phyloP scores from a whole-genome alignment of 768 basidiomycete species.

The Mycena vitilis region DNA sequence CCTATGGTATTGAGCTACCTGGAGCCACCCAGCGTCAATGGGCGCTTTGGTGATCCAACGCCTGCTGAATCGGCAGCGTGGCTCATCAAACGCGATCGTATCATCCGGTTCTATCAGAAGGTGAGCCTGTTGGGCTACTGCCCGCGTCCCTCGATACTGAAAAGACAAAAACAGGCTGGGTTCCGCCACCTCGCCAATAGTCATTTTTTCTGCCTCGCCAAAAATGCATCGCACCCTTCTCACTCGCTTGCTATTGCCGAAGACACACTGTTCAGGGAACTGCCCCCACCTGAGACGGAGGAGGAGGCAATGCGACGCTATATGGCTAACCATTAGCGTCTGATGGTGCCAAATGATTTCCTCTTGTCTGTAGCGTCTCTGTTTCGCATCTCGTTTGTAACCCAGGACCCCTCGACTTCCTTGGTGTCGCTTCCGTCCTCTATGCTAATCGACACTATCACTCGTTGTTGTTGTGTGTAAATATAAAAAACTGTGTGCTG shows the following conservation, averaged over 20 bases:
- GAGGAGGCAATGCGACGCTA: background rate
- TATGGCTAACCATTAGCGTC: constrained; percentile 1
- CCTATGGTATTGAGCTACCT: constrained; percentile 10
- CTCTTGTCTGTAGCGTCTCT: too few relatives aligned
- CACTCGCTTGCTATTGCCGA: constrained; percentile 5
- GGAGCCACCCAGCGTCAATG: constrained; percentile 4
- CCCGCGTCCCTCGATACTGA: background rate
- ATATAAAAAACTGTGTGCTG: too few relatives aligned
- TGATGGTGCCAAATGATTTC: too few relatives aligned
- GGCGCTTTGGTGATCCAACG: constrained; percentile 3
- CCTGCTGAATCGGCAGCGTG: constrained; percentile 13
- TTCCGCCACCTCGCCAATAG: constrained; percentile 30
- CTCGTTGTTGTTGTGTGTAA: too few relatives aligned
- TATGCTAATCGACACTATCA: too few relatives aligned
- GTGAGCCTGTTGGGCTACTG: background rate
- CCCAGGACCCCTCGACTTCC: too few relatives aligned
- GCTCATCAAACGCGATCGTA: background rate
- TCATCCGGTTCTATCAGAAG: constrained; percentile 12
- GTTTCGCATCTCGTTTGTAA: too few relatives aligned
- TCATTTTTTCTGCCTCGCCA: constrained; percentile 24
- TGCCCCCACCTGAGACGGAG: constrained; percentile 13
- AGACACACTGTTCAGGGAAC: constrained; percentile 14
- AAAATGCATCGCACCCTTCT: constrained; percentile 10
- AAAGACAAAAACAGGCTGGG: background rate
- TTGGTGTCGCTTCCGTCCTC: too few relatives aligned